These are phyloP conservation scores for Phytopythium helicoides DNA, from an alignment of 352 stramenopile genomes.

Conservation along the genomic window DNA sequence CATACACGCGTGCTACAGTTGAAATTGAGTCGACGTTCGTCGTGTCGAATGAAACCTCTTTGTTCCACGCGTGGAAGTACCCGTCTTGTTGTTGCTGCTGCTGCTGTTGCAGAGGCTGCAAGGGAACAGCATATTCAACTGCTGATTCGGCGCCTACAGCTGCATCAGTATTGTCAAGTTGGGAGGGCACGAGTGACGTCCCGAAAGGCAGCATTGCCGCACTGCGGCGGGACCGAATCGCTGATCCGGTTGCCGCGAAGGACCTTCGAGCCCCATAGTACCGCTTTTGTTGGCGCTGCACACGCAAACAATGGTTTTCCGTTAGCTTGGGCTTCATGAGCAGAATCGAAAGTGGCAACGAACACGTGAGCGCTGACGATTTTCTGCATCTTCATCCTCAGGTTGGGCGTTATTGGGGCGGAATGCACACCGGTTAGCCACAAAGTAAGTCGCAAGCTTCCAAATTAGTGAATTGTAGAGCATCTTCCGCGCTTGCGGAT, in stretches of 20 bases:
- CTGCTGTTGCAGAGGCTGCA: neutral
- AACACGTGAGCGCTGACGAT: conserved; percentile 25
- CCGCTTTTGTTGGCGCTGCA: neutral
- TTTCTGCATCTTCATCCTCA: conserved; percentile 36
- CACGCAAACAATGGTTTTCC: neutral
- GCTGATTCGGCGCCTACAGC: neutral
- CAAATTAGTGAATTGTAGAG: conserved; percentile 39
- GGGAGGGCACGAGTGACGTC: conserved; percentile 21
- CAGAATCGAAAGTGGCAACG: neutral
- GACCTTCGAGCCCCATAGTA: conserved; percentile 3
- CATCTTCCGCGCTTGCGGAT: conserved; percentile 10
- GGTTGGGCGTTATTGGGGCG: conserved; percentile 4
- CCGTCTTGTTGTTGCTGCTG: conserved; percentile 7
- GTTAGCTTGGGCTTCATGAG: neutral
- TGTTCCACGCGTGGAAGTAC: conserved; percentile 17
- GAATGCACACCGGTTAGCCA: conserved; percentile 34
- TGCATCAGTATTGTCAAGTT: neutral
- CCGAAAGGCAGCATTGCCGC: conserved; percentile 21
- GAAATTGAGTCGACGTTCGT: neutral
- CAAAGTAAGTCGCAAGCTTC: conserved; percentile 50
- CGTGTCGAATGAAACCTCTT: conserved; percentile 9
- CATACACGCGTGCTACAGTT: conserved; percentile 9
- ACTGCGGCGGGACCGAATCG: conserved; percentile 26
- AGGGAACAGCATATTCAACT: neutral
- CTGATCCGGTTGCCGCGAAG: conserved; percentile 5